Evolutionary conservation across 2,329 filamentous ascomycete species (phyloP).

Genomic region (Talaromyces sp.): DNA sequence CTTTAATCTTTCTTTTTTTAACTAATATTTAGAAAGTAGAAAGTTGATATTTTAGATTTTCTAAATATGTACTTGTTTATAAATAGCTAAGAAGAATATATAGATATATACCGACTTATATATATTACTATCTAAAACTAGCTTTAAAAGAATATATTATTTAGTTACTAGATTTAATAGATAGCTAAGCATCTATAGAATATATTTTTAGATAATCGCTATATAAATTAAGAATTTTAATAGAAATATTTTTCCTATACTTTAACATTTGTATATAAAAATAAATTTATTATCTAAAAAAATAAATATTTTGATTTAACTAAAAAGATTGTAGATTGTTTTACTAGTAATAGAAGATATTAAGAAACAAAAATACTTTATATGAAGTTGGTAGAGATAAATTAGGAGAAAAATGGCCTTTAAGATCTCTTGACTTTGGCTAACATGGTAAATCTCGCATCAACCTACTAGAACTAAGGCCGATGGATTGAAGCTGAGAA

Average conservation of each 20-base stretch:
- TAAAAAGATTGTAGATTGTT: constrained; percentile 7
- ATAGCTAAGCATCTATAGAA: constrained; percentile 6
- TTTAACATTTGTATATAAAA: not conserved
- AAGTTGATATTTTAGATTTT: constrained; percentile 16
- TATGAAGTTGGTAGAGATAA: not conserved
- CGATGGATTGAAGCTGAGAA: too few relatives aligned
- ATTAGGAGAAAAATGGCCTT: not conserved
- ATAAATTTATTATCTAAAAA: not conserved
- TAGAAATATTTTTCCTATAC: constrained; percentile 18
- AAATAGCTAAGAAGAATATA: constrained; percentile 1
- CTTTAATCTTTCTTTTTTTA: constrained; percentile 19
- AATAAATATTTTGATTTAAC: constrained; percentile 1
- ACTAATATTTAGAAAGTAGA: constrained; percentile 1
- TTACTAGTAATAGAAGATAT: constrained; percentile 14
- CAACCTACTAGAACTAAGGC: too few relatives aligned
- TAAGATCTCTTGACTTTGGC: too few relatives aligned
- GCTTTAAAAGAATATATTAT: constrained; percentile 14
- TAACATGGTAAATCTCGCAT: too few relatives aligned
- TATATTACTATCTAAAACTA: constrained; percentile 25
- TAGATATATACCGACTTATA: constrained; percentile 26
- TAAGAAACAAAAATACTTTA: constrained; percentile 12
- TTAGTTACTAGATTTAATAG: constrained; percentile 2
- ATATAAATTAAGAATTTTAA: constrained; percentile 14
- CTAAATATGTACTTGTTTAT: constrained; percentile 19
- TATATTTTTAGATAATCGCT: constrained; percentile 10